These are phyloP conservation scores for Penicillium steckii DNA, from an alignment of 495 filamentous ascomycete genomes.

Conservation along the genomic window DNA sequence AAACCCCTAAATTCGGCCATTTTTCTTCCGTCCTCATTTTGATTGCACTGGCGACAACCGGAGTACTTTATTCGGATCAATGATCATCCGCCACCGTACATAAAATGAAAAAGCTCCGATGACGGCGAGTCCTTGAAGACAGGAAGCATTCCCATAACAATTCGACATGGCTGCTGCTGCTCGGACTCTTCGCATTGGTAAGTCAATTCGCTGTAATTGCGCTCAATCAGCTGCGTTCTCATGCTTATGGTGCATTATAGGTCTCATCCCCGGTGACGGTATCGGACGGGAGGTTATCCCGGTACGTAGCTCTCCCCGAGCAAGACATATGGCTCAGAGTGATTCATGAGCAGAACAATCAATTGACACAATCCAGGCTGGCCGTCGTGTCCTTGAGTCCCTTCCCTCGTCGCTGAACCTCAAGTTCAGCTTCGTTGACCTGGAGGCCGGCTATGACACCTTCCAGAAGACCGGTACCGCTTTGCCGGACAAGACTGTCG, in stretches of 20 bases:
- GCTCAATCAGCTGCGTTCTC: not conserved
- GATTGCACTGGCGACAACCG: conserved; percentile 9
- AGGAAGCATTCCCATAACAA: conserved; percentile 24
- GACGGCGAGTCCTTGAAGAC: conserved; percentile 27
- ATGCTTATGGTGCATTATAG: conserved; percentile 39
- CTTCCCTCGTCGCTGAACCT: conserved; percentile 78
- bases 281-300: conserved; percentile 99
- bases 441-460: conserved; percentile 88
- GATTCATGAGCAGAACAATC: conserved; percentile 12
- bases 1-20: too few species aligned
- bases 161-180: conserved; percentile 50
- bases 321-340: conserved; percentile 7
- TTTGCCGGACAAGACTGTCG: conserved; percentile 85
- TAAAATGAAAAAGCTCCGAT: conserved; percentile 33
- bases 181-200: conserved; percentile 58
- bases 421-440: conserved; percentile 90
- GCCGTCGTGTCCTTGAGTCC: conserved; percentile 84
- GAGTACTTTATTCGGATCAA: conserved; percentile 22
- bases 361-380: conserved; percentile 53
- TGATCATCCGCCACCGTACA: conserved; percentile 21
- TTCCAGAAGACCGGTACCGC: conserved; percentile 87
- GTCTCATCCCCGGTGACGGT: conserved; percentile 96
- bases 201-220: conserved; percentile 3
- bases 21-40: too few species aligned
- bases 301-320: conserved; percentile 31